Evolutionary conservation across 345 rosid species (phyloP).

Genomic region (Diplotaxis tenuifolia): DNA sequence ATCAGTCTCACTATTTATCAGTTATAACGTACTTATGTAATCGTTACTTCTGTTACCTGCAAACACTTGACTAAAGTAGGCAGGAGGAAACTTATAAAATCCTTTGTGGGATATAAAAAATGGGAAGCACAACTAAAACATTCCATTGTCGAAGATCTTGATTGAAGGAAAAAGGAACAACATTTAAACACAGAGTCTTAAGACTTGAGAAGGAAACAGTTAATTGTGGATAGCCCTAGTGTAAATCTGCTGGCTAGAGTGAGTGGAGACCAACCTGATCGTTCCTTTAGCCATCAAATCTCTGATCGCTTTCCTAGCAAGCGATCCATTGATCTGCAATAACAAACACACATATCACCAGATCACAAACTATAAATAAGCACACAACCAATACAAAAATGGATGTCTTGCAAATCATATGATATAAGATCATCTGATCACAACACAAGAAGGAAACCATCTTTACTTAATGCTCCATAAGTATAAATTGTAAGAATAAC

Average conservation of each 20-base stretch:
- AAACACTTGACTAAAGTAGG: too few relatives aligned
- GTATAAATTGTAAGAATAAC: too few relatives aligned
- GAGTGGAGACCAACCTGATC: slow-evolving; percentile 55
- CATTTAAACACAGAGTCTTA: background rate
- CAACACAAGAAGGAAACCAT: background rate
- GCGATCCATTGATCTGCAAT: slow-evolving; percentile 53
- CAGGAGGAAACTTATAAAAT: background rate
- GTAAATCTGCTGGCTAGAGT: slow-evolving; percentile 66
- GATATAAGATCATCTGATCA: background rate
- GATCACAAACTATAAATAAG: background rate
- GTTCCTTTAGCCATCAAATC: slow-evolving; percentile 66
- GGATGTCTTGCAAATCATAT: too few relatives aligned
- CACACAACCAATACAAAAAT: background rate
- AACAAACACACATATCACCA: background rate
- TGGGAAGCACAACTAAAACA: background rate
- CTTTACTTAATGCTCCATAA: too few relatives aligned
- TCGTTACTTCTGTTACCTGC: too few relatives aligned
- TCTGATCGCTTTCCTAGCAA: slow-evolving; percentile 60
- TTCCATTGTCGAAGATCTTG: background rate
- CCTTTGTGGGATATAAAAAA: background rate
- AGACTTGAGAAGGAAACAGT: background rate
- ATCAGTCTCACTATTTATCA: background rate
- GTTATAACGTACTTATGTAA: too few relatives aligned
- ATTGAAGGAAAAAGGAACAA: background rate
- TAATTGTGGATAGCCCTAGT: slow-evolving; percentile 58